Conservation (phyloP, 1,284 basidiomycete genomes). For the Moesziomyces sp. region DNA sequence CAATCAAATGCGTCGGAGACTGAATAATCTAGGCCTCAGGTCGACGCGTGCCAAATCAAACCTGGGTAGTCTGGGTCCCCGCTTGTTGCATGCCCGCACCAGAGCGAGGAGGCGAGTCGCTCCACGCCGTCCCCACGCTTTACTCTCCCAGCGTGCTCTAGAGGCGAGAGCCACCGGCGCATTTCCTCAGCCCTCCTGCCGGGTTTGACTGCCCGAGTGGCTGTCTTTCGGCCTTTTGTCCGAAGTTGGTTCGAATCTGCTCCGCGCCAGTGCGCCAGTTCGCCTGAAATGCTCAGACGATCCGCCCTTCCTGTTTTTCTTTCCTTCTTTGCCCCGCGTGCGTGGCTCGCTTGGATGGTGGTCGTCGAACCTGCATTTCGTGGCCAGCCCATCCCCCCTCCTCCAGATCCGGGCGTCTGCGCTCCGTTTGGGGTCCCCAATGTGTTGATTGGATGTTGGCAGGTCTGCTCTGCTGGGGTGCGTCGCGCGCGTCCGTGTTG, state of each 20-base stretch:
- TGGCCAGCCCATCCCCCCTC: neutral
- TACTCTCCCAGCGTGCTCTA: neutral
- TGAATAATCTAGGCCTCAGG: conserved; percentile 24
- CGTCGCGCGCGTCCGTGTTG: neutral
- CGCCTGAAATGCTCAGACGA: neutral
- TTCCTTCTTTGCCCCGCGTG: conserved; percentile 4
- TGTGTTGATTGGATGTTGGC: conserved; percentile 30
- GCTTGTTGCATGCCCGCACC: neutral
- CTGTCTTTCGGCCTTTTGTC: neutral
- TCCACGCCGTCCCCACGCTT: neutral
- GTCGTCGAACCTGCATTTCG: conserved; percentile 9
- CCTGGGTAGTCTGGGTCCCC: conserved; percentile 27
- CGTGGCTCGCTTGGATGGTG: conserved; percentile 2
- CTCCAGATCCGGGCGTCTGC: conserved; percentile 22
- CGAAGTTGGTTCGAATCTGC: conserved; percentile 16
- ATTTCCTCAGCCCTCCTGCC: neutral
- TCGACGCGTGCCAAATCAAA: conserved; percentile 10
- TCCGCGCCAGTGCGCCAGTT: conserved; percentile 2
- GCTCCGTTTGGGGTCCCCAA: conserved; percentile 27
- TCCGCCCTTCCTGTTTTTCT: neutral
- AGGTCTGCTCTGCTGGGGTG: neutral
- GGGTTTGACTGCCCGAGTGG: neutral
- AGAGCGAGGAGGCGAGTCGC: neutral
- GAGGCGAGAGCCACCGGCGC: too few relatives aligned
- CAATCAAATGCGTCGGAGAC: conserved; percentile 19